A percentile compares a stretch with the other conserved stretches of the same genome.
Conservation (phyloP, 208 protist genomes). For the Trypanosoma platydactyli region DNA sequence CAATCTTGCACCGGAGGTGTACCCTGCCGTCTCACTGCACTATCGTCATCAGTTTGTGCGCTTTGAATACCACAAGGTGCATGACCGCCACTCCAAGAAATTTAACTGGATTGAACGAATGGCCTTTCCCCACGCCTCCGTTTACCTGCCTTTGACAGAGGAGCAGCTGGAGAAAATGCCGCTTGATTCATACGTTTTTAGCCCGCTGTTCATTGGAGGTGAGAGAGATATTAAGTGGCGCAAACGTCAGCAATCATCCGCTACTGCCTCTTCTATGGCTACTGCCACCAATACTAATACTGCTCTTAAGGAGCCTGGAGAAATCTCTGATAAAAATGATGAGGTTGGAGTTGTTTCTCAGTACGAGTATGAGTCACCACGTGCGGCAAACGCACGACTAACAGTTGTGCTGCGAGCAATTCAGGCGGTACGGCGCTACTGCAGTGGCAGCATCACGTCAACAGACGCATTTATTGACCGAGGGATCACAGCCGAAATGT, state of each 20-base stretch:
- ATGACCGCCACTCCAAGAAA: conserved; percentile 53
- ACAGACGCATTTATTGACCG: conserved; percentile 48
- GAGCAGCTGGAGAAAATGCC: conserved; percentile 50
- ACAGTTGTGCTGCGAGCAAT: conserved; percentile 66
- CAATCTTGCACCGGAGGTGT: conserved; percentile 86
- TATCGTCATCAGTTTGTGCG: conserved; percentile 92
- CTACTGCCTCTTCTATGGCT: background rate
- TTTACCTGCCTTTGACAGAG: conserved; percentile 52
- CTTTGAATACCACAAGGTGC: conserved; percentile 84
- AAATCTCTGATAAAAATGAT: background rate
- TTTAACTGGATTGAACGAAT: conserved; percentile 71
- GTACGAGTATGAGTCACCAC: conserved; percentile 47
- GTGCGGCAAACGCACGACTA: conserved; percentile 56
- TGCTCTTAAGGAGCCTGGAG: background rate
- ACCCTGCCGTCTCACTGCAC: conserved; percentile 89
- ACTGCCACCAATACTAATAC: conserved; percentile 6
- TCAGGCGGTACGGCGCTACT: conserved; percentile 68
- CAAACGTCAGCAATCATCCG: background rate
- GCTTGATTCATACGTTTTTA: conserved; percentile 81
- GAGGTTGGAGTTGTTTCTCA: background rate
- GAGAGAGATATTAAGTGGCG: background rate
- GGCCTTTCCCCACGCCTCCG: conserved; percentile 55
- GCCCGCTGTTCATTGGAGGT: conserved; percentile 46
- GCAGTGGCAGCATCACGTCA: conserved; percentile 26
- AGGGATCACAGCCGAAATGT: conserved; percentile 69